These are phyloP conservation scores for Lipomyces lipofer DNA, from an alignment of 805 yeast genomes.

Conservation along the genomic window DNA sequence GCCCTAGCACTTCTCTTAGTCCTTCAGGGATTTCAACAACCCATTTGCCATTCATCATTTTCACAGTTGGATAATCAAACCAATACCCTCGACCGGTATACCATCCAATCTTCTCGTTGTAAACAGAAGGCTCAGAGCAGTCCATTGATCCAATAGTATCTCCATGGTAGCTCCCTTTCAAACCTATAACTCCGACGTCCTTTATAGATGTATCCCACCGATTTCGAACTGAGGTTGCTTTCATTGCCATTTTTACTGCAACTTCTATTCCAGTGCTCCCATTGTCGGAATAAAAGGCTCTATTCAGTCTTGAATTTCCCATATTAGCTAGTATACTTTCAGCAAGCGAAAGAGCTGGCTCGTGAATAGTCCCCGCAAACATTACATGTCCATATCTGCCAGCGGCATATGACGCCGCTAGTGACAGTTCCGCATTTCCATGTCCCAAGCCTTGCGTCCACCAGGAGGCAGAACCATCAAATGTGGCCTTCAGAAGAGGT, in stretches of 20 bases:
- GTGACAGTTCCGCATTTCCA: conserved; percentile 32
- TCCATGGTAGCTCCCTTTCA: conserved; percentile 35
- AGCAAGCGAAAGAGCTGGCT: conserved; percentile 34
- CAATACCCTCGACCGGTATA: conserved; percentile 33
- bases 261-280: conserved; percentile 37
- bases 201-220: conserved; percentile 19
- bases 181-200: conserved; percentile 30
- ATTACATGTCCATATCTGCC: conserved; percentile 37
- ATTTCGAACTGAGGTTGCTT: conserved; percentile 29
- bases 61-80: conserved; percentile 34
- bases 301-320: conserved; percentile 25
- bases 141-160: conserved; percentile 37
- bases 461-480: conserved; percentile 35
- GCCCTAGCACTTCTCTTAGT: not conserved
- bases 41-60: conserved; percentile 31
- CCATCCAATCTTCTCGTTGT: conserved; percentile 34
- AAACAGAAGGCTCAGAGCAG: conserved; percentile 34
- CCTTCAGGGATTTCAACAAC: not conserved
- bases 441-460: conserved; percentile 37
- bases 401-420: conserved; percentile 35
- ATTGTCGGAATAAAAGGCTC: conserved; percentile 36
- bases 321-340: conserved; percentile 21
- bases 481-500: not conserved
- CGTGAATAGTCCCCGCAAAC: conserved; percentile 33
- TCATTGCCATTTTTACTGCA: conserved; percentile 36